These are phyloP conservation scores for Durusdinium trenchii DNA, from an alignment of 73 alveolate genomes.

Conservation along the genomic window DNA sequence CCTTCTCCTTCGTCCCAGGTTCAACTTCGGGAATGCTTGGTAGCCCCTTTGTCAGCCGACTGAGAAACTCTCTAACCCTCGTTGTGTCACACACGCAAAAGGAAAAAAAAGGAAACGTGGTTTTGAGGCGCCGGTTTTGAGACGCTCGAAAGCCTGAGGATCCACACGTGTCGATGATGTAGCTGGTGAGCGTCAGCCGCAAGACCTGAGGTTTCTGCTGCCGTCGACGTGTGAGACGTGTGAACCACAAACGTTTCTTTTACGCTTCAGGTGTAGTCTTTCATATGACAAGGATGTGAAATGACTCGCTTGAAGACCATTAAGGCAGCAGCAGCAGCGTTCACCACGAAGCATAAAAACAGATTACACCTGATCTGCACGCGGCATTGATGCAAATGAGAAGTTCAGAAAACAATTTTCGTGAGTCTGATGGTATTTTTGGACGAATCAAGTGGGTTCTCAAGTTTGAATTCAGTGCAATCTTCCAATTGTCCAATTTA, in stretches of 20 bases:
- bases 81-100: no score
- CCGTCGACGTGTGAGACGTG: neutral
- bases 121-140: no score
- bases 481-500: neutral
- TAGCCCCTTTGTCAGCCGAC: no score
- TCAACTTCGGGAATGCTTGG: no score
- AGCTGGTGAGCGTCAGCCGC: slow-evolving; percentile 74
- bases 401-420: neutral
- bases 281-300: no score
- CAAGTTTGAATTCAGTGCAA: no score
- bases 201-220: slow-evolving; percentile 15
- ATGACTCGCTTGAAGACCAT: neutral
- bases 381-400: neutral
- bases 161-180: slow-evolving; percentile 50
- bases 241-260: no score
- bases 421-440: neutral
- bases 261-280: no score
- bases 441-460: neutral
- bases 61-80: no score
- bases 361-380: slow-evolving; percentile 29
- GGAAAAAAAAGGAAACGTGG: no score
- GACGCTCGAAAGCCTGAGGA: neutral
- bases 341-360: slow-evolving; percentile 53
- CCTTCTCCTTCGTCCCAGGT: no score
- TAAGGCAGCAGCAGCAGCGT: slow-evolving; percentile 22